Evolutionary conservation across 2,329 filamentous ascomycete genomes (phyloP), one percentile per base, ranked within the genome.

Genomic region (Diplocarpon rosae): DNA sequence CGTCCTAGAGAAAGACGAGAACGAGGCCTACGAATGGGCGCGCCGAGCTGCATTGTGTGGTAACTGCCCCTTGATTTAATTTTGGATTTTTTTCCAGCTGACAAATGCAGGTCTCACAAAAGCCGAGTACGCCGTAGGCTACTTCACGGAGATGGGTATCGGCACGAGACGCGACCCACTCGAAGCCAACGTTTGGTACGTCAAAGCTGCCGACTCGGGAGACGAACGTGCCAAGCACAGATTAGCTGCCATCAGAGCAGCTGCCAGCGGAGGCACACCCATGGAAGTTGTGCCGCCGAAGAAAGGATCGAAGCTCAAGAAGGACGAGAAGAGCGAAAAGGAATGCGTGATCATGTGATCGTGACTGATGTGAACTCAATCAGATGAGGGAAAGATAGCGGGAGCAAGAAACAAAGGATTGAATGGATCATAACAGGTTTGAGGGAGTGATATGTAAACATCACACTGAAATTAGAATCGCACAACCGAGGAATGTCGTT

Each of bases 121-220:
- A 62, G 92, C 92, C n/a, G 80, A 95, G 62, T 98, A 96, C 57
- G 87, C 92, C 0, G 78, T 95, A 16, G 92, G 88, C 36, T 96
- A 95, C 66, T 98, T 98, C 63, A 95, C 89, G 5, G 92, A 98
- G 64, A 95, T 93, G 85, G 92, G 92, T 51, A 95, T 98, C 56
- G 92, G 92, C 39, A 95, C 88, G 63, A 84, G 88, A 31, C 80
- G 87, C 39, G 92, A 98, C 62, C 80, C 90, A n/a, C 75, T 98
- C 35, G 89, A 95, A 64, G 90, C 92, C 55, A 98, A 98, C 59
- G 85, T 95, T 28, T 96, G 89, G 90, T 98, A 98, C 62, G 90
- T 98, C 55, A 86, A 85, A 64, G 92, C 92, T 5, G 90, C 92
- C 13, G 90, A 95, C 54, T 78, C 86, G 39, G 92, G 90, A 37